These are phyloP conservation scores for Vigna unguiculata DNA, from an alignment of 306 rosid species.

Conservation along the genomic window DNA sequence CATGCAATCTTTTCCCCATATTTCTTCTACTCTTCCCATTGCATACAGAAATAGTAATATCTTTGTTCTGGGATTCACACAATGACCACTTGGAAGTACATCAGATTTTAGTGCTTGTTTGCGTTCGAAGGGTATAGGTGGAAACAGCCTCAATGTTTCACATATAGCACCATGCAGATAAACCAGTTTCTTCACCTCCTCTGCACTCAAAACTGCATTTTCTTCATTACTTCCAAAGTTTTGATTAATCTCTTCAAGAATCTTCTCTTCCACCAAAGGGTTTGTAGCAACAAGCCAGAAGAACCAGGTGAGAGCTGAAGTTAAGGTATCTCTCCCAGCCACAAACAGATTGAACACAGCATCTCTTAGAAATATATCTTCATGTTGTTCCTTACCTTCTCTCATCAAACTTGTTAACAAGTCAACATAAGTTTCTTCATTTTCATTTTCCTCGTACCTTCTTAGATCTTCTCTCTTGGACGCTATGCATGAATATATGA, in stretches of 20 bases:
- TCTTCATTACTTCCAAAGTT: background rate
- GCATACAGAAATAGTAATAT: slow-evolving; percentile 49
- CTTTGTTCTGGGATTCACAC: background rate
- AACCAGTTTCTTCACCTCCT: slow-evolving; percentile 51
- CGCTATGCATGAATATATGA: slow-evolving; percentile 38
- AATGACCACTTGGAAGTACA: slow-evolving; percentile 62
- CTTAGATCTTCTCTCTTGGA: slow-evolving; percentile 38
- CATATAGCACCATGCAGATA: slow-evolving; percentile 66
- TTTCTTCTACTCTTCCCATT: slow-evolving; percentile 59
- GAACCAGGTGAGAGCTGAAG: slow-evolving; percentile 60
- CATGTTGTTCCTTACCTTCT: slow-evolving; percentile 27
- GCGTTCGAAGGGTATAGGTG: slow-evolving; percentile 55
- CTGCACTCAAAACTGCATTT: background rate
- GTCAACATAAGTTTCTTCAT: background rate
- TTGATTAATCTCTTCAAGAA: slow-evolving; percentile 51
- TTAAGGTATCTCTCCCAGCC: slow-evolving; percentile 57
- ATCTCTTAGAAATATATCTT: slow-evolving; percentile 57
- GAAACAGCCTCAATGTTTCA: slow-evolving; percentile 62
- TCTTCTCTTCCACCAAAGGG: slow-evolving; percentile 54
- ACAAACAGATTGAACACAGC: slow-evolving; percentile 43
- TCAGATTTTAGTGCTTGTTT: slow-evolving; percentile 44
- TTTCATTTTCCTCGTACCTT: background rate
- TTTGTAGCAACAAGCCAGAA: slow-evolving; percentile 57
- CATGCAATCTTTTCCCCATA: slow-evolving; percentile 62
- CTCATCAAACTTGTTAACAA: slow-evolving; percentile 38